Conservation (phyloP, 345 rosid species). For the Leavenworthia alabamica region DNA sequence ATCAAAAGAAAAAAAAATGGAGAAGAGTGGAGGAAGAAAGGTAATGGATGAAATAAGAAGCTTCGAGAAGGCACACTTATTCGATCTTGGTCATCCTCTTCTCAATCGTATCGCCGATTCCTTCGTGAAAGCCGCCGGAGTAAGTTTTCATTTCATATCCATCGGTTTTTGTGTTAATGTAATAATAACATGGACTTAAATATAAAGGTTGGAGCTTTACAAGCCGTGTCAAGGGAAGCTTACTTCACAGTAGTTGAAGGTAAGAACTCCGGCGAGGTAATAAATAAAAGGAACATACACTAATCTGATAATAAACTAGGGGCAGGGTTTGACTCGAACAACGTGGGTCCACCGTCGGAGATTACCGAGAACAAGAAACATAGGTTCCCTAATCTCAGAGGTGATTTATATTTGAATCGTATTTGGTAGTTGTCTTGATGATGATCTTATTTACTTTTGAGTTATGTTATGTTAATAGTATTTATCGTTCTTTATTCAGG, state of each 20-base stretch:
- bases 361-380: constrained; percentile 36
- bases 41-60: constrained; percentile 46
- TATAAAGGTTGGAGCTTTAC: constrained; percentile 76
- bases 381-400: constrained; percentile 60
- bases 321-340: constrained; percentile 47
- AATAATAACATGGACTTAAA: neutral
- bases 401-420: constrained; percentile 27
- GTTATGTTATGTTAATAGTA: neutral
- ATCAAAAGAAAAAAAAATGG: constrained; percentile 15
- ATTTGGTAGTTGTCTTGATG: too few species aligned
- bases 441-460: too few species aligned
- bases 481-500: constrained; percentile 39
- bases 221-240: constrained; percentile 72
- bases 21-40: constrained; percentile 27
- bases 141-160: constrained; percentile 15
- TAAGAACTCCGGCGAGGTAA: neutral
- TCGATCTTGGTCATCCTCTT: constrained; percentile 94
- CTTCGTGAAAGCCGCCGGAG: constrained; percentile 88
- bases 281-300: too few species aligned
- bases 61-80: constrained; percentile 54
- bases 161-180: too few species aligned
- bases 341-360: constrained; percentile 42
- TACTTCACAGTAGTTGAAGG: constrained; percentile 63
- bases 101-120: constrained; percentile 86
- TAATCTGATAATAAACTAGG: constrained; percentile 36